Percentiles rank a stretch among this genome's conserved stretches.
phyloP scores from a whole-genome alignment of 23 red algal genomes.

The Gracilaria caudata region DNA sequence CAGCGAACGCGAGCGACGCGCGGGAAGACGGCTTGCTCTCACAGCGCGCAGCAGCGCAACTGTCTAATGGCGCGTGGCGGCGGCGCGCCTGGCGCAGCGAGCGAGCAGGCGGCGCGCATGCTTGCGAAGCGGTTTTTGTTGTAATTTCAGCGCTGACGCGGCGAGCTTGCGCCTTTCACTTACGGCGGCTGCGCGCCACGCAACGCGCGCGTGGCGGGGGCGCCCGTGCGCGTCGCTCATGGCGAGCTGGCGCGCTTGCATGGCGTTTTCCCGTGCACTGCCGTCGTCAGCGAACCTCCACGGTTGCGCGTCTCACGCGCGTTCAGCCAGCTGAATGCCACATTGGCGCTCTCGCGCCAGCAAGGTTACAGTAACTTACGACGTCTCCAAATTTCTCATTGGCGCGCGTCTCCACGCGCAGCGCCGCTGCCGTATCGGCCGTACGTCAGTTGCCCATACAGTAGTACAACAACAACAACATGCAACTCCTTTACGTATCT shows the following conservation, averaged over 20 bases:
- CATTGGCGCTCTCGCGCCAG: too few species aligned
- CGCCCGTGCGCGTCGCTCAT: neutral
- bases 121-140: neutral
- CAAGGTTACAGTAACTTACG: too few species aligned
- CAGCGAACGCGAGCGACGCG: neutral
- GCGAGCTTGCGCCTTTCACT: neutral
- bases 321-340: too few species aligned
- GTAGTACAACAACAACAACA: too few species aligned
- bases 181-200: neutral
- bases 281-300: too few species aligned
- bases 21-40: neutral
- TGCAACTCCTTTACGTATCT: neutral
- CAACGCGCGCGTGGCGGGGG: neutral
- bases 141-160: too few species aligned
- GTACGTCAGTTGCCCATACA: too few species aligned
- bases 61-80: neutral
- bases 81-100: neutral
- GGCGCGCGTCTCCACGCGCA: too few species aligned
- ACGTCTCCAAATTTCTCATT: too few species aligned
- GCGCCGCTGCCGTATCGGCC: neutral
- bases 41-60: neutral
- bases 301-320: too few species aligned
- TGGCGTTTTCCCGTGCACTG: too few species aligned
- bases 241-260: too few species aligned
- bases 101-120: neutral